Evolutionary conservation across 352 stramenopile species (phyloP).

Genomic region (Aphanomyces cochlioides): DNA sequence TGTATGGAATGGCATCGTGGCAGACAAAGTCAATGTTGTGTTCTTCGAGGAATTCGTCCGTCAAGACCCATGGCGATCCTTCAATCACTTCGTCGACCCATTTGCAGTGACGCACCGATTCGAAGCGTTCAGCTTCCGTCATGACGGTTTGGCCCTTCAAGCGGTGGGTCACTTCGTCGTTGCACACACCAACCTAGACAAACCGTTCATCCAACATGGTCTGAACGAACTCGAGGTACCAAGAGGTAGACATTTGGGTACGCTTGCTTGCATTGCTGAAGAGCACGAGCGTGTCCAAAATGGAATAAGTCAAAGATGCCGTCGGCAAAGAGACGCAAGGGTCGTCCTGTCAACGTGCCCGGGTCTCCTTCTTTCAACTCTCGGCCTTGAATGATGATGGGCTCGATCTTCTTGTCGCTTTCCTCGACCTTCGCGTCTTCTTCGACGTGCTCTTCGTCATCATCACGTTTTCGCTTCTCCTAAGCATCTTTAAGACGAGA

Average conservation of each 20-base stretch:
- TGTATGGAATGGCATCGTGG: slow-evolving; percentile 85
- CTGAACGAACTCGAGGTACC: neutral
- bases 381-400: slow-evolving; percentile 11
- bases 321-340: slow-evolving; percentile 81
- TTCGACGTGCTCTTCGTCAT: slow-evolving; percentile 15
- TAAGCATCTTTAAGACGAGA: neutral
- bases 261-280: slow-evolving; percentile 84
- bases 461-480: slow-evolving; percentile 28
- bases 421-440: slow-evolving; percentile 8
- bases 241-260: slow-evolving; percentile 84
- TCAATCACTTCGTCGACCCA: slow-evolving; percentile 87
- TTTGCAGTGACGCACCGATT: slow-evolving; percentile 76
- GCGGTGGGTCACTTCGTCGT: slow-evolving; percentile 80
- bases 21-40: slow-evolving; percentile 88
- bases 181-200: slow-evolving; percentile 70
- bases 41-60: slow-evolving; percentile 76
- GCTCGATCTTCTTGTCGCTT: slow-evolving; percentile 1
- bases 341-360: slow-evolving; percentile 65
- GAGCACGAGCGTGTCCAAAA: slow-evolving; percentile 72
- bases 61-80: slow-evolving; percentile 83
- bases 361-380: slow-evolving; percentile 42
- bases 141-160: slow-evolving; percentile 86
- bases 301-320: slow-evolving; percentile 89
- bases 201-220: neutral
- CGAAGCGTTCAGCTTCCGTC: slow-evolving; percentile 84